Base-by-base conservation (phyloP, 1,139 yeast genomes). In the Scheffersomyces insectosa region DNA sequence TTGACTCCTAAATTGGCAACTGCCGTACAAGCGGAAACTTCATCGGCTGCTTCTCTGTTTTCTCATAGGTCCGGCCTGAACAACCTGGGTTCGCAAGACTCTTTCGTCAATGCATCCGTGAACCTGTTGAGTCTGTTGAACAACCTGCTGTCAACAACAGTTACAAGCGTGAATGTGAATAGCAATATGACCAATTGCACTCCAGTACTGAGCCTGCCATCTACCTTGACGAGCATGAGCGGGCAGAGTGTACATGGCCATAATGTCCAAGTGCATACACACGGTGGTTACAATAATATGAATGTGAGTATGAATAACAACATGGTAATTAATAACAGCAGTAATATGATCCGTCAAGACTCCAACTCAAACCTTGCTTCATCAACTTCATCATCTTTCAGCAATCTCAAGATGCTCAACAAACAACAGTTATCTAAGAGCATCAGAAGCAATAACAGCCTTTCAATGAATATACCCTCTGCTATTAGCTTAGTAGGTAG, bases 391-490 rank as follows among this genome's bases (percentile, higher is more conserved):
- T 20, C 25, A 20, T 20, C 25, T 44, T 60, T 20, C 39, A 57
- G 50, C 37, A 65, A 63, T 42, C 42, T 62, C 31, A 57, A 60
- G 40, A 52, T 48, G 38, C 42, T 48, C 34, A 49, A 49, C 31
- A 45, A 49, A 36, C 53, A 50, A 36, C 48, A 48, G 30, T 57
- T 69, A 52, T 68, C 58, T 29, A 62, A 62, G 39, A 56, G 58
- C 27, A 49, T 69, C 38, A 56, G 75, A 33, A 50, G 60, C n/a
- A 60, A 48, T 41, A 59, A 52, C 6, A 8, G 25, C 25, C 25
- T 20, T 6, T 20, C 25, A 6, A 20, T 20, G 25, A 20, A 20
- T 20, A 20, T 20, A 7, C 25, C 25, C 25, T 20, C 25, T 20
- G 25, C 25, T 20, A 20, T 20, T 20, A 20, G 25, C 25, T 20